These are phyloP conservation scores for Alternaria sp. DNA, from an alignment of 2,329 filamentous ascomycete genomes.

Conservation along the genomic window DNA sequence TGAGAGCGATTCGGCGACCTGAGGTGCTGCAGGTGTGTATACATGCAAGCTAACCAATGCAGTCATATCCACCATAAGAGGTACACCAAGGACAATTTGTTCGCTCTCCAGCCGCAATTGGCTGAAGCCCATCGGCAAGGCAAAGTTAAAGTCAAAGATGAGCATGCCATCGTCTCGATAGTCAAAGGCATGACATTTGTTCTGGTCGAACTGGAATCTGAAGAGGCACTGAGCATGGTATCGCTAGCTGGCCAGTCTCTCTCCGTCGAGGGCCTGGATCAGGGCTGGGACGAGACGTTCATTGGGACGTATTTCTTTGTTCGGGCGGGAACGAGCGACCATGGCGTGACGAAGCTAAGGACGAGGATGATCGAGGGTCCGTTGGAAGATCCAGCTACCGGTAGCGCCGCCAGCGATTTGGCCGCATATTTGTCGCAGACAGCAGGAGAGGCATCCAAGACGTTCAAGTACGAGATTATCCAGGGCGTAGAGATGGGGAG, in stretches of 20 bases:
- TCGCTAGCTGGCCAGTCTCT: slow-evolving; percentile 41
- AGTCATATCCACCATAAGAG: slow-evolving; percentile 37
- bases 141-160: slow-evolving; percentile 21
- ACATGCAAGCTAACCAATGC: slow-evolving; percentile 1
- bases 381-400: slow-evolving; percentile 59
- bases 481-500: slow-evolving; percentile 62
- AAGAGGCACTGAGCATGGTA: slow-evolving; percentile 62
- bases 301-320: slow-evolving; percentile 67
- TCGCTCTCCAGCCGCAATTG: slow-evolving; percentile 47
- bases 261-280: slow-evolving; percentile 48
- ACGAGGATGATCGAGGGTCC: slow-evolving; percentile 65
- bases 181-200: slow-evolving; percentile 77
- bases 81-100: slow-evolving; percentile 29
- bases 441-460: slow-evolving; percentile 42
- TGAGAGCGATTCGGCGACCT: not conserved
- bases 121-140: slow-evolving; percentile 22
- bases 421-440: slow-evolving; percentile 54
- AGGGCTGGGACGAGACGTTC: slow-evolving; percentile 62
- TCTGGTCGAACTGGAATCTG: slow-evolving; percentile 65
- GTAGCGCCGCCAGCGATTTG: slow-evolving; percentile 57
- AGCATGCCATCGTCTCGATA: slow-evolving; percentile 55
- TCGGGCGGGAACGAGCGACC: slow-evolving; percentile 38
- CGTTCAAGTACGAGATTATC: slow-evolving; percentile 50
- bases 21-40: not conserved
- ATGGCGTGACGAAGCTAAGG: slow-evolving; percentile 51